Percentiles rank a stretch among this genome's conserved stretches.
Evolutionary conservation across 2,329 filamentous ascomycete genomes (phyloP).

Genomic region (Fusarium floridanum): DNA sequence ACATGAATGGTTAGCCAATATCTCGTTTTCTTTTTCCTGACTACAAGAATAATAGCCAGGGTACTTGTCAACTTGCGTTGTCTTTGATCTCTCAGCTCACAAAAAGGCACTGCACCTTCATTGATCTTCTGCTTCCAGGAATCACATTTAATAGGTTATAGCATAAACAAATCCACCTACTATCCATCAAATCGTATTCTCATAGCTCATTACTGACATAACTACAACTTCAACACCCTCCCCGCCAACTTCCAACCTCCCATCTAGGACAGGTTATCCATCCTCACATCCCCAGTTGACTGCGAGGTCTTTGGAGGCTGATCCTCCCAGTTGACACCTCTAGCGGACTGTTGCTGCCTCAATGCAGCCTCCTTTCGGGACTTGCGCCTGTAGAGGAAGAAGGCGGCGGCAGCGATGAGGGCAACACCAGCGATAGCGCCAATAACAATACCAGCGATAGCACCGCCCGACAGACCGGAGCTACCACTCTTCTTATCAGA

Average conservation of each 20-base stretch:
- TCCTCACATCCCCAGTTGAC: constrained; percentile 28
- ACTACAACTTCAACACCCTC: neutral
- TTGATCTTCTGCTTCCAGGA: too few species aligned
- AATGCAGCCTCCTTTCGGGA: constrained; percentile 39
- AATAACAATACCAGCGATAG: constrained; percentile 80
- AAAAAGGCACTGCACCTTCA: too few species aligned
- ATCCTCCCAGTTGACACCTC: constrained; percentile 44
- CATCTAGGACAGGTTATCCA: constrained; percentile 29
- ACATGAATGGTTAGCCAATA: too few species aligned
- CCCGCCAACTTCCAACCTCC: too few species aligned
- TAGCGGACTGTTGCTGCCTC: constrained; percentile 43
- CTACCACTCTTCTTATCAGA: constrained; percentile 28
- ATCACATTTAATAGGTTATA: too few species aligned
- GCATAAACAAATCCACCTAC: too few species aligned
- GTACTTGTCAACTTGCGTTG: too few species aligned
- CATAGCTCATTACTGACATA: constrained; percentile 1
- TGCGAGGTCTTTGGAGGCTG: constrained; percentile 33
- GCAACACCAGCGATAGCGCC: constrained; percentile 74
- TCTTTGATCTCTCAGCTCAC: too few species aligned
- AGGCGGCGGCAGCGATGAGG: constrained; percentile 69
- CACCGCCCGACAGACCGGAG: constrained; percentile 60
- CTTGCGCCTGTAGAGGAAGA: constrained; percentile 64
- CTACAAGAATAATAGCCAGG: too few species aligned
- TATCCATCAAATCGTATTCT: too few species aligned
- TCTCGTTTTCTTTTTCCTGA: too few species aligned